These are phyloP conservation scores for Blastocrithidia nonstop DNA, from an alignment of 208 protist species.

Conservation along the genomic window DNA sequence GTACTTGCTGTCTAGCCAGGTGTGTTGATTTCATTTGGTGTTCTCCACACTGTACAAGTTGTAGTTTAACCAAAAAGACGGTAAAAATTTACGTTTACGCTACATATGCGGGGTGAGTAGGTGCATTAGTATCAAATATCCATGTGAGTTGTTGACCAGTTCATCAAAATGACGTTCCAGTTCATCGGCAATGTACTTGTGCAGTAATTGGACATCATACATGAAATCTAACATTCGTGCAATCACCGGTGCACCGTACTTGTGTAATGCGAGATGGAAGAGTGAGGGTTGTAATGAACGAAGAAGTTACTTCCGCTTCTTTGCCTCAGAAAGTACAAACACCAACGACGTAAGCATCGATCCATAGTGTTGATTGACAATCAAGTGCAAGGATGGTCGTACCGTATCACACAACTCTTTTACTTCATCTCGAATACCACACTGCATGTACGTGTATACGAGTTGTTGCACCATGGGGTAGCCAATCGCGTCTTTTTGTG, in stretches of 20 bases:
- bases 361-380: conserved; percentile 55
- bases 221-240: conserved; percentile 77
- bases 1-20: conserved; percentile 69
- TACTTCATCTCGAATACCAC: conserved; percentile 67
- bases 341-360: conserved; percentile 57
- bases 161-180: conserved; percentile 41
- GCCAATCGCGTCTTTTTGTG: conserved; percentile 70
- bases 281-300: conserved; percentile 46
- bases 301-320: conserved; percentile 72
- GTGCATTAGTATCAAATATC: conserved; percentile 73
- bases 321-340: conserved; percentile 67
- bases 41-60: conserved; percentile 74
- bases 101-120: conserved; percentile 56
- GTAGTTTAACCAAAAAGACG: conserved; percentile 69
- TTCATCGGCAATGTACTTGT: conserved; percentile 67
- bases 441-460: conserved; percentile 39
- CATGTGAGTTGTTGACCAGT: conserved; percentile 73
- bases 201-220: conserved; percentile 71
- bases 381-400: conserved; percentile 43
- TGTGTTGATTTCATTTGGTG: conserved; percentile 71
- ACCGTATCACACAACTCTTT: conserved; percentile 77
- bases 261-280: conserved; percentile 44
- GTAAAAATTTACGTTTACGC: conserved; percentile 53
- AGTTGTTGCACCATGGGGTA: conserved; percentile 80
- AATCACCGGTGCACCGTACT: conserved; percentile 75